Conservation (phyloP, 345 rosid species). For the Corchorus olitorius region DNA sequence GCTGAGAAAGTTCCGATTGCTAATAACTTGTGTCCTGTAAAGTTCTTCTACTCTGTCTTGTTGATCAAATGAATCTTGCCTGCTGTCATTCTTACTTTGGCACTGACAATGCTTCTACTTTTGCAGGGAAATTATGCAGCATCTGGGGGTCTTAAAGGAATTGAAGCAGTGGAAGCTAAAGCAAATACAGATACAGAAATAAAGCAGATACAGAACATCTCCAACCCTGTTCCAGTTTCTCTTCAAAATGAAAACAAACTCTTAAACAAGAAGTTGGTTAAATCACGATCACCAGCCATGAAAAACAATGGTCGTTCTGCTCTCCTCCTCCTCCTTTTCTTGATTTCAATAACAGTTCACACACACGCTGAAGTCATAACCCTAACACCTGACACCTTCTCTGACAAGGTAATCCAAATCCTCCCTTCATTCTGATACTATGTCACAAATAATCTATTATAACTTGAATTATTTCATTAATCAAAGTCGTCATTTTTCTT, state of each 20-base stretch:
- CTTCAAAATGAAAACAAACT: neutral
- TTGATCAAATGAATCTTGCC: too few relatives aligned
- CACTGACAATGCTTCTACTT: slow-evolving; percentile 17
- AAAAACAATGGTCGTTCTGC: slow-evolving; percentile 20
- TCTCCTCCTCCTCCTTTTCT: slow-evolving; percentile 39
- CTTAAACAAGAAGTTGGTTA: neutral
- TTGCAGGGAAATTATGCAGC: slow-evolving; percentile 92
- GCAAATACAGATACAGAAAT: slow-evolving; percentile 53
- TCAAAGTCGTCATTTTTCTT: too few relatives aligned
- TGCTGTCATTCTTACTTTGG: neutral
- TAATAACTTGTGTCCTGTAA: slow-evolving; percentile 82
- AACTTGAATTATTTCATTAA: neutral
- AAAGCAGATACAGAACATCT: too few relatives aligned
- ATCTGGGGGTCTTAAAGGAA: slow-evolving; percentile 92
- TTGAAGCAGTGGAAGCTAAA: slow-evolving; percentile 89
- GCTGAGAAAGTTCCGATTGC: slow-evolving; percentile 90
- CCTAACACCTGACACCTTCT: slow-evolving; percentile 85
- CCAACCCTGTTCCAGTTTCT: too few relatives aligned
- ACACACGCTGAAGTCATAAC: slow-evolving; percentile 75
- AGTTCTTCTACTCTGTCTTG: slow-evolving; percentile 19
- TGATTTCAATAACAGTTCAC: slow-evolving; percentile 22
- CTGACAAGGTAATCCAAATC: slow-evolving; percentile 68
- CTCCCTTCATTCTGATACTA: neutral
- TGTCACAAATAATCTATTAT: neutral
- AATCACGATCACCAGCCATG: slow-evolving; percentile 23